Evolutionary conservation across 2,329 filamentous ascomycete genomes (phyloP).

Genomic region (Ophiostoma populinum): DNA sequence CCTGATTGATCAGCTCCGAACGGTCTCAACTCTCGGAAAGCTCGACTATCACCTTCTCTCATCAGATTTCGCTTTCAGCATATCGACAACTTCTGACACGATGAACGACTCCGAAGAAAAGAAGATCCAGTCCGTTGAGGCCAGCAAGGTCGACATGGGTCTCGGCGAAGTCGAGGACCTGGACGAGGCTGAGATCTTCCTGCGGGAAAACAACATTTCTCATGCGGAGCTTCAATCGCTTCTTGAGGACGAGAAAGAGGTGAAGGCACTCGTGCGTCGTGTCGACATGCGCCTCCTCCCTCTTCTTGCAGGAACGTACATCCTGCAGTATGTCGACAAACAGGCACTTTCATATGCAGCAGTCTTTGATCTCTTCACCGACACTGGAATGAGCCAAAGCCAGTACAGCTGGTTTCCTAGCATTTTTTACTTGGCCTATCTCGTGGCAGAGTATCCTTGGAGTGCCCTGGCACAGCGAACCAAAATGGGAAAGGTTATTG

Average conservation of each 20-base stretch:
- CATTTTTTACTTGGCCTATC: slow-evolving; percentile 10
- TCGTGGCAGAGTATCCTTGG: slow-evolving; percentile 8
- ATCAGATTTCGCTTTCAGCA: not conserved
- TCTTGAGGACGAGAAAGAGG: slow-evolving; percentile 1
- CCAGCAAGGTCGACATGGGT: not conserved
- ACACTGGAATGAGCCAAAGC: not conserved
- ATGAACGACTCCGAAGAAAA: not conserved
- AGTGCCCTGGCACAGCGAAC: slow-evolving; percentile 5
- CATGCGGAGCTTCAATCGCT: not conserved
- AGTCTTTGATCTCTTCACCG: slow-evolving; percentile 1
- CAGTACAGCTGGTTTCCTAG: slow-evolving; percentile 6
- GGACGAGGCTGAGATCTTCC: slow-evolving; percentile 1
- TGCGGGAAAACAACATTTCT: slow-evolving; percentile 1
- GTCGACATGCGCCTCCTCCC: slow-evolving; percentile 1
- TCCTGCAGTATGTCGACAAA: slow-evolving; percentile 2
- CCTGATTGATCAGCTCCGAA: too few relatives aligned
- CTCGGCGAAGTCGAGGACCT: not conserved
- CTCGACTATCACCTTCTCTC: not conserved
- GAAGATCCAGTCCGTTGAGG: not conserved
- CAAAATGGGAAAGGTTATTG: slow-evolving; percentile 8
- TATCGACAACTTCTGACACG: not conserved
- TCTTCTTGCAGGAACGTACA: not conserved
- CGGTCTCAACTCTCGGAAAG: too few relatives aligned
- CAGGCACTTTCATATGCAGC: slow-evolving; percentile 2
- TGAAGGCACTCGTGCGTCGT: not conserved